Base-by-base conservation (phyloP, 257 asterid species). In the Solanum ossicruentum region DNA sequence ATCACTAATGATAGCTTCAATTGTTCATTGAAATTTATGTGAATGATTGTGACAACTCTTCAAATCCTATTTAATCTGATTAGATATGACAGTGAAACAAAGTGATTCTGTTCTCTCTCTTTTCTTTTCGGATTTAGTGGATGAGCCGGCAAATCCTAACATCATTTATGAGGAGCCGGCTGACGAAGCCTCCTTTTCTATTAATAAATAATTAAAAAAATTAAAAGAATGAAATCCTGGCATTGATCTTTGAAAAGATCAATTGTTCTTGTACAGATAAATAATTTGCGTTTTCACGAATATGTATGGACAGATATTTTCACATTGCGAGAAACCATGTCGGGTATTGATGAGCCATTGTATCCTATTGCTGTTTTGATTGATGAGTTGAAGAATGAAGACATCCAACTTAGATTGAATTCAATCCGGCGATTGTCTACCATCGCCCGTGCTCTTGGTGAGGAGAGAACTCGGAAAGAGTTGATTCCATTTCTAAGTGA, bases 401-500 rank as follows among this genome's bases (percentile, higher is more conserved):
- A 95, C 82, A 91, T 94, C 84, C 98, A 93, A 70, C 95, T 94
- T 26, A 90, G 98, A 15, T 84, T 94, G 87, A 95, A 95, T 84
- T 95, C 97, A 82, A 94, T 95, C 41, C 94, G 98, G 16, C 92
- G 94, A 84, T 92, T 95, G 16, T 95, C 98, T 84, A 95, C 98
- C 77, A 94, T 95, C 60, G 97, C 98, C 6, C 96, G 98, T 15
- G 98, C 98, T 3, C 97, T 95, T 54, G 98, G 98, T 77, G 98
- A 95, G 89, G 98, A 92, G 47, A 91, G 98, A 82, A 94, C 97
- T 32, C 86, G 98, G 52, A 95, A 92, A 88, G 98, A 94, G 92
- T 72, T 94, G 88, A 90, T 95, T 75, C 97, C 96, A 10, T 93
- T 93, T 85, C 75, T 95, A 84, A 90, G 94, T 11, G 98, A 95